These are phyloP conservation scores for Przewalskia tangutica DNA, from an alignment of 257 asterid species.

Conservation along the genomic window DNA sequence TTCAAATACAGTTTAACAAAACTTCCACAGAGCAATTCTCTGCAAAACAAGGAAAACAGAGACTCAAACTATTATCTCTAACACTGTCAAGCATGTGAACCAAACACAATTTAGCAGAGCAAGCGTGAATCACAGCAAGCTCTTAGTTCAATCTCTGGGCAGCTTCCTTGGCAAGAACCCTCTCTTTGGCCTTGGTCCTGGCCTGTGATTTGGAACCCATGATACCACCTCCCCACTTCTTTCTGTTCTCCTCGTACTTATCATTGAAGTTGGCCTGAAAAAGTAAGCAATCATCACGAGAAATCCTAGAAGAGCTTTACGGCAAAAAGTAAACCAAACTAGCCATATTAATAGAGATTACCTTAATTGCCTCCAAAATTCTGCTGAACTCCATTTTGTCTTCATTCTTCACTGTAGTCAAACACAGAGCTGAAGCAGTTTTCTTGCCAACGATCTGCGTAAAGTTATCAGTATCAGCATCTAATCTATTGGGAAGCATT, in stretches of 20 bases:
- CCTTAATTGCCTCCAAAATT: constrained; percentile 38
- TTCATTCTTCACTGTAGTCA: constrained; percentile 40
- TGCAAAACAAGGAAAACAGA: neutral
- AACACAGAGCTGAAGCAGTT: constrained; percentile 33
- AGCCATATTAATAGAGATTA: neutral
- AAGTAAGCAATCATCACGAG: neutral
- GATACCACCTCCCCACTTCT: constrained; percentile 42
- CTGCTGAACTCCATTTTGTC: constrained; percentile 36
- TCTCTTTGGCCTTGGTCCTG: constrained; percentile 36
- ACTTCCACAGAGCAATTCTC: neutral
- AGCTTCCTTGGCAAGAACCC: constrained; percentile 32
- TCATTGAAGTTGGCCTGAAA: constrained; percentile 43
- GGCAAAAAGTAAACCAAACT: neutral
- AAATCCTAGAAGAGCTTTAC: neutral
- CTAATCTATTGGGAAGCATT: neutral
- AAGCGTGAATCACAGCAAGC: neutral
- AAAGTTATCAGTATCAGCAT: neutral
- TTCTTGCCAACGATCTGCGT: constrained; percentile 30
- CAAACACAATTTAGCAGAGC: neutral
- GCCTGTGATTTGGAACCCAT: constrained; percentile 47
- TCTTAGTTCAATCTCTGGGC: constrained; percentile 27
- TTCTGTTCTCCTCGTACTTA: constrained; percentile 31
- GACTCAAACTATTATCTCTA: neutral
- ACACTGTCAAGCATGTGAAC: neutral
- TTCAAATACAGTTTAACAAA: neutral